These are phyloP conservation scores for Chlamydomonas eustigma DNA, from an alignment of 139 green algal species.

Conservation along the genomic window DNA sequence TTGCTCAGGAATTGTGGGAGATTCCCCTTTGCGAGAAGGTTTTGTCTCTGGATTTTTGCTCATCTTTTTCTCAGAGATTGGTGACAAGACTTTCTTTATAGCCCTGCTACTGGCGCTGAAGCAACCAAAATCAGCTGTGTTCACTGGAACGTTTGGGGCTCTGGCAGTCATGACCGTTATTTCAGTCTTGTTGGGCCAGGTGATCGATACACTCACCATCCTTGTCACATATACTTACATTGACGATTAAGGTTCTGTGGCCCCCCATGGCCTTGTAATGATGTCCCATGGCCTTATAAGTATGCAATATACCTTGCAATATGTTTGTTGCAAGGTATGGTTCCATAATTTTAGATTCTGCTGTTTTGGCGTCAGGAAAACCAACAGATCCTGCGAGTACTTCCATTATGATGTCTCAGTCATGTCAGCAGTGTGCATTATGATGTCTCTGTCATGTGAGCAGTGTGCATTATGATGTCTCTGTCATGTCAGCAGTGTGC, in stretches of 20 bases:
- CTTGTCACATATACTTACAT: background rate
- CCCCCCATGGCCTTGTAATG: background rate
- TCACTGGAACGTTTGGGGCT: slow-evolving; percentile 91
- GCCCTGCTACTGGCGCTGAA: slow-evolving; percentile 82
- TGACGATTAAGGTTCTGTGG: background rate
- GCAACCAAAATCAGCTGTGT: slow-evolving; percentile 67
- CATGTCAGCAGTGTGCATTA: too few relatives aligned
- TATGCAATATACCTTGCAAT: slow-evolving; percentile 3
- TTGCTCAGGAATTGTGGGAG: slow-evolving; percentile 57
- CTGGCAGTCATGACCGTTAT: slow-evolving; percentile 97
- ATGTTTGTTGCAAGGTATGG: too few relatives aligned
- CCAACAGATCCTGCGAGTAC: too few relatives aligned
- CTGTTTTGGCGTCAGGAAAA: too few relatives aligned
- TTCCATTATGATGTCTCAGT: too few relatives aligned
- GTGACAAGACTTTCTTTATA: slow-evolving; percentile 99
- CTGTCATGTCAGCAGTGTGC: too few relatives aligned
- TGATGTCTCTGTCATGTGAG: too few relatives aligned
- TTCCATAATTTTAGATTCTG: too few relatives aligned
- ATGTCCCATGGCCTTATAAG: too few relatives aligned
- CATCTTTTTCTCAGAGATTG: slow-evolving; percentile 96
- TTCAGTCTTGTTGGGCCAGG: slow-evolving; percentile 68
- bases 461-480: too few relatives aligned
- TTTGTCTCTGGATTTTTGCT: slow-evolving; percentile 87
- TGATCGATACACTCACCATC: too few relatives aligned
- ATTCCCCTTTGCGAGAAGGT: slow-evolving; percentile 66